These are phyloP conservation scores for Thalassiosira profunda DNA, from an alignment of 108 stramenopile genomes.

Conservation along the genomic window DNA sequence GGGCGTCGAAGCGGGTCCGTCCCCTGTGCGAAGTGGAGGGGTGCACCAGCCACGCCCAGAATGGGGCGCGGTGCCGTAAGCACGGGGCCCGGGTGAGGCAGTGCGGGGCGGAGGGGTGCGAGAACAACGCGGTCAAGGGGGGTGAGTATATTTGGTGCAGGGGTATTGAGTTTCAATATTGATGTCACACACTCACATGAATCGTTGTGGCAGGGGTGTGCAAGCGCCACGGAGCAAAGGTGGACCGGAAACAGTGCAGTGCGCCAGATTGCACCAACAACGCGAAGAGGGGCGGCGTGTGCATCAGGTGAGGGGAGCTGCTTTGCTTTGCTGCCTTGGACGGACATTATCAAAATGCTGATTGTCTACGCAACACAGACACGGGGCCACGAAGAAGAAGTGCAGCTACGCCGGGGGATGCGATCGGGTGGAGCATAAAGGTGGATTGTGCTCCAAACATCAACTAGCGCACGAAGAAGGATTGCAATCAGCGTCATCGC, in stretches of 20 bases:
- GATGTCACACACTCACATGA: too few species aligned
- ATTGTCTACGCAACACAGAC: too few species aligned
- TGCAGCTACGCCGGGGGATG: neutral
- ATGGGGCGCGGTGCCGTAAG: slow-evolving; percentile 17
- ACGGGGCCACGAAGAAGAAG: neutral
- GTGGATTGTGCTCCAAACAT: slow-evolving; percentile 3
- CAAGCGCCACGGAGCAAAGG: slow-evolving; percentile 1
- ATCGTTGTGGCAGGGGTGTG: slow-evolving; percentile 7
- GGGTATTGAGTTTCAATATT: too few species aligned
- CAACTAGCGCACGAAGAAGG: too few species aligned
- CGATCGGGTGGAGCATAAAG: neutral
- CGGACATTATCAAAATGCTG: too few species aligned
- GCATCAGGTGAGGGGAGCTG: too few species aligned
- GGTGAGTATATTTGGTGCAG: too few species aligned
- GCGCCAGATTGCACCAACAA: slow-evolving; percentile 7
- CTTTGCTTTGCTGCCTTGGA: too few species aligned
- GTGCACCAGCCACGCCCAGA: slow-evolving; percentile 21
- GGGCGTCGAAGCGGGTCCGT: too few species aligned
- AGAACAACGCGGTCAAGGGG: slow-evolving; percentile 5
- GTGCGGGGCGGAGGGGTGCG: slow-evolving; percentile 14
- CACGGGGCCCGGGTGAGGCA: slow-evolving; percentile 13
- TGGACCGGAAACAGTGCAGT: slow-evolving; percentile 2
- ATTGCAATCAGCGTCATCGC: too few species aligned
- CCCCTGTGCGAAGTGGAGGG: slow-evolving; percentile 16
- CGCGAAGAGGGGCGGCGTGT: slow-evolving; percentile 2